Evolutionary conservation across 2,329 filamentous ascomycete species (phyloP).

Genomic region (Phyllosticta citribraziliensis): DNA sequence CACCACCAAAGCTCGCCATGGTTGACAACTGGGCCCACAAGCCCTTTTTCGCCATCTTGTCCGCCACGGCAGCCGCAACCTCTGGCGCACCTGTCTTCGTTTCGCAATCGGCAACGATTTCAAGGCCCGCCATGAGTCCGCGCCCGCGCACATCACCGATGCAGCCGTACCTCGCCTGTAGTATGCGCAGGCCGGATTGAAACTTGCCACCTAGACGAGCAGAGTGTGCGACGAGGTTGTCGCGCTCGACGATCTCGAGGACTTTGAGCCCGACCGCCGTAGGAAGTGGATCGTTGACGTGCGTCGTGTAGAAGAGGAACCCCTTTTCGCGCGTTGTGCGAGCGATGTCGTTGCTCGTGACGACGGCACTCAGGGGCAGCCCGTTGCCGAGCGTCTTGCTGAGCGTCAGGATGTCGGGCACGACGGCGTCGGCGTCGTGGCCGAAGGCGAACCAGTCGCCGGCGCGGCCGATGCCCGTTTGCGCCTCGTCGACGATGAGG

Average conservation of each 20-base stretch:
- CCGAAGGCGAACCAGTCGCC: slow-evolving; percentile 22
- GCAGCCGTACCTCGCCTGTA: slow-evolving; percentile 46
- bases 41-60: slow-evolving; percentile 41
- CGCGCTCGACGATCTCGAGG: slow-evolving; percentile 50
- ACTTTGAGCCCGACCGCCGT: slow-evolving; percentile 53
- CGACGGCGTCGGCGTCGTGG: slow-evolving; percentile 13
- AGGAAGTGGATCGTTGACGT: slow-evolving; percentile 52
- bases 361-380: slow-evolving; percentile 48
- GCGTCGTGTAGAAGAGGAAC: slow-evolving; percentile 52
- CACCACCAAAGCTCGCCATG: slow-evolving; percentile 45
- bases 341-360: slow-evolving; percentile 46
- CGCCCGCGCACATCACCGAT: slow-evolving; percentile 53
- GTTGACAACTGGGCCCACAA: slow-evolving; percentile 49
- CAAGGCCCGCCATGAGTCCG: slow-evolving; percentile 49
- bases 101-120: slow-evolving; percentile 44
- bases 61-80: slow-evolving; percentile 39
- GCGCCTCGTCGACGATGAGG: slow-evolving; percentile 29
- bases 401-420: slow-evolving; percentile 48
- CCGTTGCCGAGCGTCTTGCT: slow-evolving; percentile 54
- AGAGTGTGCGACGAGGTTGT: slow-evolving; percentile 41
- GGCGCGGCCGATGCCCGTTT: slow-evolving; percentile 26
- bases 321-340: slow-evolving; percentile 37
- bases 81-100: slow-evolving; percentile 40
- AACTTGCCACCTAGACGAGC: slow-evolving; percentile 37
- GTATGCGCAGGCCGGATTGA: slow-evolving; percentile 35